Conservation (phyloP, 2,329 filamentous ascomycete genomes). For the Aspergillus pseudotamarii region DNA sequence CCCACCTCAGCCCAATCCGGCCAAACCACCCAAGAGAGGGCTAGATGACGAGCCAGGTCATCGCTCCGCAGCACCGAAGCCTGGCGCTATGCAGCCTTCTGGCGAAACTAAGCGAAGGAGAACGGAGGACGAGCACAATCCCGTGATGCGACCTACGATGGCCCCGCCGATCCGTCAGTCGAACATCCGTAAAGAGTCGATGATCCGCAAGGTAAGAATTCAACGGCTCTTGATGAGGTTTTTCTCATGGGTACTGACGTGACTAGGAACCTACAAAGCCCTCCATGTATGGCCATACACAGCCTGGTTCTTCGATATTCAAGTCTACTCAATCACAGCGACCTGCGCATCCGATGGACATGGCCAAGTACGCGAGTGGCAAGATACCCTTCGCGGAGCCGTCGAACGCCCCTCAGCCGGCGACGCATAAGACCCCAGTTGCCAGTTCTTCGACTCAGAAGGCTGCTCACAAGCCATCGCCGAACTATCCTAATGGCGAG, state of each 20-base stretch:
- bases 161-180: slow-evolving; percentile 85
- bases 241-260: background rate
- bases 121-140: slow-evolving; percentile 71
- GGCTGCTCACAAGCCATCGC: slow-evolving; percentile 65
- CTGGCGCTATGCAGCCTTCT: slow-evolving; percentile 61
- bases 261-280: slow-evolving; percentile 39
- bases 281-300: slow-evolving; percentile 43
- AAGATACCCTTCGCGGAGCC: slow-evolving; percentile 85
- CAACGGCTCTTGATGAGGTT: background rate
- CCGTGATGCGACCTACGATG: slow-evolving; percentile 67
- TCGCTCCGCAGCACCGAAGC: slow-evolving; percentile 42
- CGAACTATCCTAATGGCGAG: slow-evolving; percentile 85
- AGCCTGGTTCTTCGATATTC: slow-evolving; percentile 37
- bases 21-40: slow-evolving; percentile 73
- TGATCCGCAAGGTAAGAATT: slow-evolving; percentile 65
- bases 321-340: slow-evolving; percentile 59
- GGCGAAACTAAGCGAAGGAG: slow-evolving; percentile 77
- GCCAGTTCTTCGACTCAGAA: slow-evolving; percentile 47
- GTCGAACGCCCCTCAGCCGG: slow-evolving; percentile 53
- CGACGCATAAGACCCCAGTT: slow-evolving; percentile 67
- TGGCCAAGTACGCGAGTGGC: slow-evolving; percentile 85
- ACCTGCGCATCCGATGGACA: slow-evolving; percentile 72
- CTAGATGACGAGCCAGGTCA: slow-evolving; percentile 64
- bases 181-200: slow-evolving; percentile 73
- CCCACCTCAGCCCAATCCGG: slow-evolving; percentile 65